Evolutionary conservation across 768 basidiomycete genomes (phyloP).

Genomic region (Pleurotus citrinopileatus): DNA sequence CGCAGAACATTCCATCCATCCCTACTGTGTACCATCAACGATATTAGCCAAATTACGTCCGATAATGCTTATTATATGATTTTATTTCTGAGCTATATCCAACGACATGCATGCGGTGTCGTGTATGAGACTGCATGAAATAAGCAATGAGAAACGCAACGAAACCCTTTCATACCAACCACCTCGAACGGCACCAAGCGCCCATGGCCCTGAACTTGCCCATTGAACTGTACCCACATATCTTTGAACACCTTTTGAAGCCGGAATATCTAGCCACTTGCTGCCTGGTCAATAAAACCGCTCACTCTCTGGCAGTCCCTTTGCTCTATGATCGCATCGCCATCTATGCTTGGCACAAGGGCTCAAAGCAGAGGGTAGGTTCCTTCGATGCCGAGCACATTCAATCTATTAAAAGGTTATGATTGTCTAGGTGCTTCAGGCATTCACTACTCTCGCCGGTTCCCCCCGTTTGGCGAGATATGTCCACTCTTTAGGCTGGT

Average conservation of each 20-base stretch:
- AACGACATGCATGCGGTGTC: background rate
- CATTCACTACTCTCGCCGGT: slow-evolving; percentile 60
- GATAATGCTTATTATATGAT: too few relatives aligned
- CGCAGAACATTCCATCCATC: too few relatives aligned
- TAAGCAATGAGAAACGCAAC: background rate
- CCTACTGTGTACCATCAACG: too few relatives aligned
- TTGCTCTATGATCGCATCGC: slow-evolving; percentile 55
- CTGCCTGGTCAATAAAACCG: slow-evolving; percentile 58
- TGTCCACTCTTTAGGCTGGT: slow-evolving; percentile 55
- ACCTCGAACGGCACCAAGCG: background rate
- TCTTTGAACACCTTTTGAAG: slow-evolving; percentile 48
- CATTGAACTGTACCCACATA: slow-evolving; percentile 56
- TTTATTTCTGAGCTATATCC: too few relatives aligned
- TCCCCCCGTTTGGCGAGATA: slow-evolving; percentile 54
- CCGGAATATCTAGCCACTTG: slow-evolving; percentile 47
- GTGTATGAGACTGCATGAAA: background rate
- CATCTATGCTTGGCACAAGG: slow-evolving; percentile 72
- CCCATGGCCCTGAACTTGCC: slow-evolving; percentile 56
- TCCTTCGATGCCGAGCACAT: background rate
- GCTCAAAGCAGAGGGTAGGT: slow-evolving; percentile 56
- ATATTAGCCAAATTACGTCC: too few relatives aligned
- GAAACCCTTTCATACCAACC: background rate
- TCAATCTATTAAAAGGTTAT: background rate
- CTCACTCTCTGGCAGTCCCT: slow-evolving; percentile 47
- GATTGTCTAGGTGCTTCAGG: slow-evolving; percentile 45